Evolutionary conservation across 2,329 filamentous ascomycete genomes (phyloP), one percentile per base, ranked within the genome.

Genomic region (Camptophora hylomeconis): DNA sequence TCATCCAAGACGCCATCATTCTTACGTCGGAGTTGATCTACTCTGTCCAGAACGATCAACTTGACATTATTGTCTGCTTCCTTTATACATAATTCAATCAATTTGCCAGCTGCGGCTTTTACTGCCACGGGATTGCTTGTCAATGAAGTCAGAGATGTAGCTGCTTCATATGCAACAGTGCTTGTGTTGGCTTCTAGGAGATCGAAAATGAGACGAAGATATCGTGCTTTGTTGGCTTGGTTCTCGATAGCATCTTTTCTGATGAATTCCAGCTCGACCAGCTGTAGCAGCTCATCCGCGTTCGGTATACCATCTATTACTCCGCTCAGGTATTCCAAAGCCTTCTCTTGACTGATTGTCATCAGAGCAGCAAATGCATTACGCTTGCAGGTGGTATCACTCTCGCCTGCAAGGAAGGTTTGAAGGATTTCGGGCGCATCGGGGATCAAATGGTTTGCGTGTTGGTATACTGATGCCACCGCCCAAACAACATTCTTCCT

Each of bases 31-130:
- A 94, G 57, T 47, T 87, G 77, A 47, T 93, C 80, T 20, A 98
- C 89, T 24, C 87, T 79, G 49, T 95, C 89, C 23, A 98, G 67
- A 12, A 98, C 89, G 45, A 98, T 98, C 24, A 98, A 75, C 62
- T 98, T 98, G 40, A 98, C 89, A 51, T 98, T 98, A 65, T 98
- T 98, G 55, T 98, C 89, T 1, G 89, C 78, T 58, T 95, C 89
- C 60, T 92, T 93, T 53, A 98, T 94, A 52, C 80, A 84, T 6
- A 98, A 67, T 56, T 98, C 89, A 40, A 95, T 93, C 53, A 98
- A 89, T 52, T 98, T 98, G 45, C 74, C 72, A 9, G 89, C 89
- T 7, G 89, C 89, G 15, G 89, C 89, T 61, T 95, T 98, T 35
- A 98, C 87, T 11, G 89, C 89, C 8, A 98, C 89, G 1, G 89